Evolutionary conservation across 2,329 filamentous ascomycete species (phyloP), one percentile per base, ranked within the genome.

Genomic region (Cadophora luteo-olivacea): DNA sequence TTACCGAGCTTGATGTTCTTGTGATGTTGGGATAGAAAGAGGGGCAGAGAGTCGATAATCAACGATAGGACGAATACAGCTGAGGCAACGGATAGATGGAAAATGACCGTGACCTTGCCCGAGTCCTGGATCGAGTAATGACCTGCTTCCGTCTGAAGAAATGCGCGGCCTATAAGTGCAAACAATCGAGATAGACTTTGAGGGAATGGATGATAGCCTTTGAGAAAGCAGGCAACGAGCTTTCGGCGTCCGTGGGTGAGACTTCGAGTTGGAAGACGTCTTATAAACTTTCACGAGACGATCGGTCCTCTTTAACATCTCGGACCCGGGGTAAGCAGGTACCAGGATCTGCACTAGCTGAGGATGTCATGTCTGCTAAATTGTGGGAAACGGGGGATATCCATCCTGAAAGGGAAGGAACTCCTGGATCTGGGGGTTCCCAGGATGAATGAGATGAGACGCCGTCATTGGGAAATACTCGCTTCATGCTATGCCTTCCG

Each of bases 391-490:
- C 41, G 60, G 41, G 48, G 48, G 60, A 22, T 19, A 49, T 52
- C 14, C 32, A 61, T 57, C 64, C 64, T n/a, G 48, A 66, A 49
- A 55, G n/a, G 57, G 64, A 66, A 66, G 48, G 64, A 60, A 22
- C 14, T 61, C 57, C 57, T 66, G 48, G 48, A 25, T 51, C 64
- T 54, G 52, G 22, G 55, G 51, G 64, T 52, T 58, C 33, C 24
- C 29, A 61, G 55, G 36, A 61, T 29, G 33, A 51, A 61, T 33
- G 55, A 48, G 57, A 36, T 66, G 64, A 61, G 64, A 61, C 64
- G 55, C 41, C 32, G 51, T 41, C 52, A 58, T 58, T 58, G 36
- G 63, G 51, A 64, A 38, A 24, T 66, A 54, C 48, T 54, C 48
- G 64, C 64, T 66, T 54, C 55, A 61, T 32, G 29, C 25, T 61